Evolutionary conservation across 768 basidiomycete genomes (phyloP), one percentile per base, ranked within the genome.

Genomic region (Psilocybe subaeruginosa): DNA sequence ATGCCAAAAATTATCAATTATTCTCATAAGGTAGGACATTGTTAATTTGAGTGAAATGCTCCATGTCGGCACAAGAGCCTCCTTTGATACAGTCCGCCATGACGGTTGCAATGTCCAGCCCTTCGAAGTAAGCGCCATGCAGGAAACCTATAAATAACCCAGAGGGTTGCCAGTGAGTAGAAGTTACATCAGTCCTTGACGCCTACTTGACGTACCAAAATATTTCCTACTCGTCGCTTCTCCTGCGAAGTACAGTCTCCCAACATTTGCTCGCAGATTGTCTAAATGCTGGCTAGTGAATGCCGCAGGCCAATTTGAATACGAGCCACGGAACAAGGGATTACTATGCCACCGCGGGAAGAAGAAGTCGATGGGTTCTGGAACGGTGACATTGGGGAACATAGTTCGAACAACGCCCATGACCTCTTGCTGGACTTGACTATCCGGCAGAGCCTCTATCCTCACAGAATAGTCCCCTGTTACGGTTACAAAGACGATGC

Each of bases 221-320:
- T 85, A 84, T 62, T 82, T 77, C 52, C 77, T 70, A 58, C 81
- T 87, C 9, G 82, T 87, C 7, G 82, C 85, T 68, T 89, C 87
- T 3, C 87, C 87, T 0, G 86, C 82, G 63, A 89, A 89, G 79
- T 83, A 88, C 16, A 89, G 74, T 8, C 78, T 74, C 4, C 73
- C 74, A 16, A 89, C 74, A 19, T 83, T 85, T 4, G 85, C 83
- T 58, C 82, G 78, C 50, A 89, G 66, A 66, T 89, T 87, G 29
- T 80, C 73, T n/a, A 84, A 77, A 55, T 88, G 85, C 8, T 71
- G 74, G 14, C 77, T 78, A 9, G 83, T 70, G 63, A 88, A 88
- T 3, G 85, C 79, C 0, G 89, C 78, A 0, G 87, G 88, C 88
- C 88, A 90, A 61, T 89, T 91, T 19, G 85, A 85, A 64, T 87